A percentile compares a stretch with the other conserved stretches of the same genome.
phyloP scores from a whole-genome alignment of 345 rosid species.

The Citrus reticulata region DNA sequence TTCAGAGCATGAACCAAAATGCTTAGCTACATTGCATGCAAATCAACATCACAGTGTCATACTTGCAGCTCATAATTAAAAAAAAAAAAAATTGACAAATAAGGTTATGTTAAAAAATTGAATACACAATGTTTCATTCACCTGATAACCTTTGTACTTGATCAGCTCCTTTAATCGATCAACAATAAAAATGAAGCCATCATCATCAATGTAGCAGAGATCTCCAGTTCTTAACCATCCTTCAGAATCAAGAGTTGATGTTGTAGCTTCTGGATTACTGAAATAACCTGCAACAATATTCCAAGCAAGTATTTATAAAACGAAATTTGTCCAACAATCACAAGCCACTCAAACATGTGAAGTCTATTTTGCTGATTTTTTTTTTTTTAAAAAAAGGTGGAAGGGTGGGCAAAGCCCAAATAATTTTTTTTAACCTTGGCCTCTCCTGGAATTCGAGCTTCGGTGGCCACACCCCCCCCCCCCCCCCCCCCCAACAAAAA shows the following conservation, averaged over 20 bases:
- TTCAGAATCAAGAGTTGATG: slow-evolving; percentile 64
- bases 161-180: slow-evolving; percentile 93
- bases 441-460: too few relatives aligned
- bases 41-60: not conserved
- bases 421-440: too few relatives aligned
- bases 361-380: not conserved
- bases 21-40: not conserved
- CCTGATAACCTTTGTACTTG: slow-evolving; percentile 96
- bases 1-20: not conserved
- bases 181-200: slow-evolving; percentile 78
- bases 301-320: not conserved
- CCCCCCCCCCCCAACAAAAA: too few relatives aligned
- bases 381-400: too few relatives aligned
- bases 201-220: slow-evolving; percentile 78
- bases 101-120: not conserved
- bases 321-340: not conserved
- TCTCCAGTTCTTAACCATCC: slow-evolving; percentile 99
- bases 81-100: not conserved
- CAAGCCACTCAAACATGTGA: not conserved
- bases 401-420: too few relatives aligned
- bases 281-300: slow-evolving; percentile 57
- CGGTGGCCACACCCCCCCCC: too few relatives aligned
- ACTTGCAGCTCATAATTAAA: not conserved
- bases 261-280: slow-evolving; percentile 69
- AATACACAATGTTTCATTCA: not conserved